Conservation (phyloP, 192 early-diverging fungal species). For the Entophlyctis helioformis region DNA sequence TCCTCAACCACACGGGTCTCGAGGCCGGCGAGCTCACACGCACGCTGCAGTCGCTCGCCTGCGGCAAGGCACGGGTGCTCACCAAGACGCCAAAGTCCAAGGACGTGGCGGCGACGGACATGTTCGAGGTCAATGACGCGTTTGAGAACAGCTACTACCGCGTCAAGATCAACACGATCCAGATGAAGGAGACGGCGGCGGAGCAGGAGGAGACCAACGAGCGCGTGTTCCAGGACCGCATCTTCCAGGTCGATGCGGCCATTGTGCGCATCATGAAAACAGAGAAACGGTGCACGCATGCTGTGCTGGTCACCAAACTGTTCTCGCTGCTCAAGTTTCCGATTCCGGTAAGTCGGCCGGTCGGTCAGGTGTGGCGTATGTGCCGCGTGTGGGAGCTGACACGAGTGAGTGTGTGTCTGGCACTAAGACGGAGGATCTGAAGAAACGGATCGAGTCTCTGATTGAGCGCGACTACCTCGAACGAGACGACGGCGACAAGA, state of each 20-base stretch:
- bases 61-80: neutral
- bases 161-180: conserved; percentile 35
- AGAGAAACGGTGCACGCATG: conserved; percentile 71
- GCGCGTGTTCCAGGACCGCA: conserved; percentile 74
- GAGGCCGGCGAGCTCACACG: conserved; percentile 67
- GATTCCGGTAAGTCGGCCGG: conserved; percentile 53
- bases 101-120: conserved; percentile 13
- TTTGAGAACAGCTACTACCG: conserved; percentile 38
- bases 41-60: conserved; percentile 74
- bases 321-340: conserved; percentile 64
- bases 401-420: neutral
- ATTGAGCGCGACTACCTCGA: conserved; percentile 96
- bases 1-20: conserved; percentile 55
- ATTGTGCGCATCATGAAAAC: conserved; percentile 97
- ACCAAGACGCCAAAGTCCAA: conserved; percentile 6
- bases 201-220: conserved; percentile 75
- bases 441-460: conserved; percentile 85
- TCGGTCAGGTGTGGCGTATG: too few species aligned
- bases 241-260: conserved; percentile 86
- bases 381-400: neutral
- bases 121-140: conserved; percentile 56
- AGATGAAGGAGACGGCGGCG: conserved; percentile 46
- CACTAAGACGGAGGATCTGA: conserved; percentile 40
- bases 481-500: conserved; percentile 48
- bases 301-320: conserved; percentile 66